Conservation (phyloP, 345 rosid species). For the Kernera saxatilis region DNA sequence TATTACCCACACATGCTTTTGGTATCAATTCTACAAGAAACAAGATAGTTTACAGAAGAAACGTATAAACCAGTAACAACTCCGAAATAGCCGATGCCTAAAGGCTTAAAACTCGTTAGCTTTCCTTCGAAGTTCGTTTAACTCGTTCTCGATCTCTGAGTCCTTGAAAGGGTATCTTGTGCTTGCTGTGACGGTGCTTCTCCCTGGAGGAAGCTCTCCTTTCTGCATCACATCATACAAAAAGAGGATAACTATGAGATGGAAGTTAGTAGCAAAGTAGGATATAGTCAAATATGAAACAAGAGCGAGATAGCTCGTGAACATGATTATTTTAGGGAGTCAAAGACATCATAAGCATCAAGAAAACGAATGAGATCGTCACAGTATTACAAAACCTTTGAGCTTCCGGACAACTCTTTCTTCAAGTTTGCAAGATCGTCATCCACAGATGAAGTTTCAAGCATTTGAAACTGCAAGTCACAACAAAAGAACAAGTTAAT, state of each 20-base stretch:
- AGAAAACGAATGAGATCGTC: background rate
- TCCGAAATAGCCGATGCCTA: constrained; percentile 12
- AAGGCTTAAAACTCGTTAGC: constrained; percentile 30
- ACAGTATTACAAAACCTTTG: constrained; percentile 34
- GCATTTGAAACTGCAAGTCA: constrained; percentile 39
- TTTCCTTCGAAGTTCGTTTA: constrained; percentile 35
- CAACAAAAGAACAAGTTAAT: background rate
- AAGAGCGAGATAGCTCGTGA: background rate
- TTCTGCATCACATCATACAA: constrained; percentile 24
- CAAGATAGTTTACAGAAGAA: constrained; percentile 15
- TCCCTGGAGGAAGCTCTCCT: constrained; percentile 38
- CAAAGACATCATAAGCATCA: background rate
- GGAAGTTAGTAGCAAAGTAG: too few relatives aligned
- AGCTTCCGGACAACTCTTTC: constrained; percentile 45
- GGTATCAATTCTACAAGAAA: constrained; percentile 8
- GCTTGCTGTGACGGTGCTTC: constrained; percentile 29
- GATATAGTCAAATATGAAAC: background rate
- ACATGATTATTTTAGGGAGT: background rate
- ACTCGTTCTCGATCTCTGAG: constrained; percentile 34
- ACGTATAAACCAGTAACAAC: background rate
- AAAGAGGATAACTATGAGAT: background rate
- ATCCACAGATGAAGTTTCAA: constrained; percentile 51
- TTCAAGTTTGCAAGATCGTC: constrained; percentile 47
- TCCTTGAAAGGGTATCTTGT: constrained; percentile 32
- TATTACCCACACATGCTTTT: constrained; percentile 14